These are phyloP conservation scores for Alternaria longipes DNA, from an alignment of 2,329 filamentous ascomycete species.

Conservation along the genomic window DNA sequence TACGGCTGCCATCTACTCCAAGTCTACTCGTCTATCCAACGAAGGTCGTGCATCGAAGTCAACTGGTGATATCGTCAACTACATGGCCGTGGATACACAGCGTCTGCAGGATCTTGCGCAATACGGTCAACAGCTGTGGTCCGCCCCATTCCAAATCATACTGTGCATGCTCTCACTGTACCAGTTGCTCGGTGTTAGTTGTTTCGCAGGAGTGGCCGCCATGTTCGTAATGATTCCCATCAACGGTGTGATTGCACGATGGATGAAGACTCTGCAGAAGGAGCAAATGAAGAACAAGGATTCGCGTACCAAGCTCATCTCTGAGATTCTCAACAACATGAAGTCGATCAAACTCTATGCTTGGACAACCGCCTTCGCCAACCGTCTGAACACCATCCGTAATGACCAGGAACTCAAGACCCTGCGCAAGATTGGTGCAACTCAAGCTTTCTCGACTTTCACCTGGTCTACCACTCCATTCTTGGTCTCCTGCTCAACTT, in stretches of 20 bases:
- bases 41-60: conserved; percentile 89
- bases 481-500: conserved; percentile 95
- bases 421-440: conserved; percentile 92
- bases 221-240: conserved; percentile 99
- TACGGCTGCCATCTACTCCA: conserved; percentile 90
- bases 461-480: conserved; percentile 98
- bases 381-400: conserved; percentile 92
- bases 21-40: conserved; percentile 88
- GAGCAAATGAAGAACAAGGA: conserved; percentile 99
- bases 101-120: conserved; percentile 93
- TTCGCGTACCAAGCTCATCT: conserved; percentile 88
- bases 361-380: conserved; percentile 97
- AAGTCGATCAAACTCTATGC: conserved; percentile 98
- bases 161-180: conserved; percentile 97
- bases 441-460: conserved; percentile 94
- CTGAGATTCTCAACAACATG: conserved; percentile 99
- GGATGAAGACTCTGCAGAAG: conserved; percentile 96
- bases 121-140: conserved; percentile 95
- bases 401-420: conserved; percentile 97
- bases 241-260: conserved; percentile 87
- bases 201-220: conserved; percentile 92
- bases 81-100: conserved; percentile 98
- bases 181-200: conserved; percentile 91
- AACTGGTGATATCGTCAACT: conserved; percentile 98
- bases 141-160: conserved; percentile 93